A percentile compares a stretch with the other conserved stretches of the same genome.
These are phyloP conservation scores for Xerocomus spinulosus DNA, from an alignment of 768 basidiomycete genomes.

Conservation along the genomic window DNA sequence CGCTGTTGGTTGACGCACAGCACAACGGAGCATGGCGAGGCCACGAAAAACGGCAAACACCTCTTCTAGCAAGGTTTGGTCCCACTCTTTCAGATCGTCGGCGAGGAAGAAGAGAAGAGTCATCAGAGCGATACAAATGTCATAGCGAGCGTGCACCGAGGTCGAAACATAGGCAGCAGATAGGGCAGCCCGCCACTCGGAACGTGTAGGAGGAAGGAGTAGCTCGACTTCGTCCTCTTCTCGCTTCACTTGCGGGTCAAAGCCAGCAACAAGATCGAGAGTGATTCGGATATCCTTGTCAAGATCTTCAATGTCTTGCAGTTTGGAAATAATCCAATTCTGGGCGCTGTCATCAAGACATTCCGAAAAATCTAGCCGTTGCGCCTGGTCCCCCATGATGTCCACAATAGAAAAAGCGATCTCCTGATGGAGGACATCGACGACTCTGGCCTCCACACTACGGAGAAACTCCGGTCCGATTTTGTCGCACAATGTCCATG, in stretches of 20 bases:
- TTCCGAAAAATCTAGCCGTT: slow-evolving; percentile 48
- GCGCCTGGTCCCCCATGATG: slow-evolving; percentile 63
- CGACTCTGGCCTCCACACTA: slow-evolving; percentile 52
- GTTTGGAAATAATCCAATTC: slow-evolving; percentile 56
- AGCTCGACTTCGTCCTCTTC: slow-evolving; percentile 70
- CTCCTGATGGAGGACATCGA: slow-evolving; percentile 70
- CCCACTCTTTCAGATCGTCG: slow-evolving; percentile 59
- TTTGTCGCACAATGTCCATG: slow-evolving; percentile 60
- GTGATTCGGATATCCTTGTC: slow-evolving; percentile 51
- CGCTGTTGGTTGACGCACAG: slow-evolving; percentile 55
- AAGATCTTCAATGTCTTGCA: slow-evolving; percentile 54
- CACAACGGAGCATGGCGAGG: slow-evolving; percentile 62
- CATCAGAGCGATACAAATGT: slow-evolving; percentile 62
- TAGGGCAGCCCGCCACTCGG: slow-evolving; percentile 60
- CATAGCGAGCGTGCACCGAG: slow-evolving; percentile 70
- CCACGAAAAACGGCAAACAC: slow-evolving; percentile 80
- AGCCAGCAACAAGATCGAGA: slow-evolving; percentile 68
- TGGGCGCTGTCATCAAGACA: slow-evolving; percentile 55
- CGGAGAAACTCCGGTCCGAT: slow-evolving; percentile 56
- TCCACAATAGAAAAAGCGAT: slow-evolving; percentile 74
- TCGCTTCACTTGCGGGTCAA: slow-evolving; percentile 64
- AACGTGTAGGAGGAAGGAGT: slow-evolving; percentile 47
- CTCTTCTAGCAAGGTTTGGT: slow-evolving; percentile 61
- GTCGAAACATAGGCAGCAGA: slow-evolving; percentile 58
- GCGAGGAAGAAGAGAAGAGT: slow-evolving; percentile 68